These are phyloP conservation scores for Thalassiosira exigua DNA, from an alignment of 352 stramenopile genomes.

Conservation along the genomic window DNA sequence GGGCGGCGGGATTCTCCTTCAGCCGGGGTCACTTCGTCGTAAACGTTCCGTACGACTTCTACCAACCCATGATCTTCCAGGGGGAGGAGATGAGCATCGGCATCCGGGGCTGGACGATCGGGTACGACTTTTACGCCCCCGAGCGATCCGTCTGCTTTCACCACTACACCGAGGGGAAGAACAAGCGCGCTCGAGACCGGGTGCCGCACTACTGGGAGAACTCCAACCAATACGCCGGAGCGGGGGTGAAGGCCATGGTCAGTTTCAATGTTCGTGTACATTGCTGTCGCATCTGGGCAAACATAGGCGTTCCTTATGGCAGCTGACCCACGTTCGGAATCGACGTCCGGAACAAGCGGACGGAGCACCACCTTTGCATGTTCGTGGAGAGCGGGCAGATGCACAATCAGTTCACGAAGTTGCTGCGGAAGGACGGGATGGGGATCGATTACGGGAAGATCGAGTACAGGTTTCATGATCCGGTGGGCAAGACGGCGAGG, in stretches of 20 bases:
- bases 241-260: constrained; percentile 71
- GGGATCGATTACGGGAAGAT: constrained; percentile 76
- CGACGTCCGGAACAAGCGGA: constrained; percentile 74
- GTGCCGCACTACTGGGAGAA: constrained; percentile 85
- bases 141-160: constrained; percentile 85
- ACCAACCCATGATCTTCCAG: constrained; percentile 87
- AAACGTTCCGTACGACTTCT: constrained; percentile 87
- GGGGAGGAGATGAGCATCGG: constrained; percentile 85
- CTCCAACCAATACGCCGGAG: constrained; percentile 63
- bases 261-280: no score
- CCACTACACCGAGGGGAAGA: constrained; percentile 82
- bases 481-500: background rate
- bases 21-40: constrained; percentile 85
- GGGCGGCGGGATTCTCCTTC: constrained; percentile 87
- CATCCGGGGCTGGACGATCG: constrained; percentile 82
- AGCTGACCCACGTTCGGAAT: constrained; percentile 84
- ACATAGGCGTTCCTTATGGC: no score
- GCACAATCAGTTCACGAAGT: constrained; percentile 69
- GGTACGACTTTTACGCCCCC: constrained; percentile 87
- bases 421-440: constrained; percentile 72
- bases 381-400: constrained; percentile 80
- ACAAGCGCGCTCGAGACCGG: constrained; percentile 67
- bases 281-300: no score
- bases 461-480: constrained; percentile 58
- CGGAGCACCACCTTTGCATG: constrained; percentile 73